phyloP scores from a whole-genome alignment of 208 protist genomes.

The Crithidia sp. region DNA sequence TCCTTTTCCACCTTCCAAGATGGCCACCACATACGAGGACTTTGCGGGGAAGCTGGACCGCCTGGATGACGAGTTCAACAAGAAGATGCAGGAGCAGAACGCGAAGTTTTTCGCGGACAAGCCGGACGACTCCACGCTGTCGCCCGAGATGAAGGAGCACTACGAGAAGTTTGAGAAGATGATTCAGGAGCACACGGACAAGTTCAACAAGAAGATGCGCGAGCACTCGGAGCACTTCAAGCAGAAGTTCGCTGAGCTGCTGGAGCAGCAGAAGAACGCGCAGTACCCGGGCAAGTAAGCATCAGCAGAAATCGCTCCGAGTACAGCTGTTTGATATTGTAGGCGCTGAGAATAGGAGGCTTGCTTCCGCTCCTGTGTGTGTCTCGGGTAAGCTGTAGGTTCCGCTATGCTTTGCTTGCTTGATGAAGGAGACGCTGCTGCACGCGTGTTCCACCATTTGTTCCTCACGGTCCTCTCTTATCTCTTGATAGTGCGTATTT shows the following conservation, averaged over 20 bases:
- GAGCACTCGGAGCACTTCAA: slow-evolving; percentile 93
- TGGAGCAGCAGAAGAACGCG: slow-evolving; percentile 92
- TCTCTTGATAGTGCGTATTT: too few relatives aligned
- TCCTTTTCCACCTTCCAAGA: slow-evolving; percentile 18
- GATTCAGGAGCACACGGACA: slow-evolving; percentile 92
- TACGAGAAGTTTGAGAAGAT: slow-evolving; percentile 93
- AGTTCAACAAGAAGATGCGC: slow-evolving; percentile 94
- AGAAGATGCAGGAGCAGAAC: slow-evolving; percentile 94
- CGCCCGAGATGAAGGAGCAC: slow-evolving; percentile 92
- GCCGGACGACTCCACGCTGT: slow-evolving; percentile 86
- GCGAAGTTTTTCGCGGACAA: slow-evolving; percentile 93
- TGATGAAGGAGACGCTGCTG: too few relatives aligned
- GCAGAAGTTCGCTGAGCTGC: slow-evolving; percentile 87
- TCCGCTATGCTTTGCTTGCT: too few relatives aligned
- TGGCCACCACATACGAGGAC: slow-evolving; percentile 88
- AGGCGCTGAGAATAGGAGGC: too few relatives aligned
- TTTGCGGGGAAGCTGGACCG: slow-evolving; percentile 89
- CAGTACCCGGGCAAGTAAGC: slow-evolving; percentile 31
- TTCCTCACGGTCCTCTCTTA: too few relatives aligned
- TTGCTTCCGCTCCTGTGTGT: too few relatives aligned
- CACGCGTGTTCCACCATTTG: too few relatives aligned
- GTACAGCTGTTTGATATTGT: too few relatives aligned
- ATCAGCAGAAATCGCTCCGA: background rate
- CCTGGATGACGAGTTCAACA: slow-evolving; percentile 87
- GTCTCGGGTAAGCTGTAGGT: too few relatives aligned